phyloP scores from a whole-genome alignment of 2,329 filamentous ascomycete species.

The Cercospora sp. region DNA sequence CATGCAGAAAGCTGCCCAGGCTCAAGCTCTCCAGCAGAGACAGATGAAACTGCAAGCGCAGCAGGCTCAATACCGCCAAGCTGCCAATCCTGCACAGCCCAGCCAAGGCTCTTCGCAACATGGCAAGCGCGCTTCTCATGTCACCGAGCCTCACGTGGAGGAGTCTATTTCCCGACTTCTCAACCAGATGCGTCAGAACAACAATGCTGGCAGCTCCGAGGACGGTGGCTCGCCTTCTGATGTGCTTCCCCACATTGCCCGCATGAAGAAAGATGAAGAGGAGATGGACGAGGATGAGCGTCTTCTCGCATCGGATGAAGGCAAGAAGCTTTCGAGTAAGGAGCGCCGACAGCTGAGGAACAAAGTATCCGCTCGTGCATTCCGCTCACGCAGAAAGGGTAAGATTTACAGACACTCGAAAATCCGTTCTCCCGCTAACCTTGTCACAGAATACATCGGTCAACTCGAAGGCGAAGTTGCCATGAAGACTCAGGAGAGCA shows the following conservation, averaged over 20 bases:
- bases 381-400: conserved; percentile 98
- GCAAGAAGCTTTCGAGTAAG: conserved; percentile 98
- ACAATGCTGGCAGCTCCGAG: conserved; percentile 51
- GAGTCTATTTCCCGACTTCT: conserved; percentile 92
- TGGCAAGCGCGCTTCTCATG: conserved; percentile 48
- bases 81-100: conserved; percentile 27
- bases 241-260: conserved; percentile 66
- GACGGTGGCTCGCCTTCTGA: conserved; percentile 50
- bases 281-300: conserved; percentile 99
- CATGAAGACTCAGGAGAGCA: conserved; percentile 64
- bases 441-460: conserved; percentile 81
- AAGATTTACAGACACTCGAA: conserved; percentile 40
- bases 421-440: conserved; percentile 50
- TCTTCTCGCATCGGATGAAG: conserved; percentile 90
- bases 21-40: conserved; percentile 50
- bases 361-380: conserved; percentile 96
- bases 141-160: conserved; percentile 58
- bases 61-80: conserved; percentile 42
- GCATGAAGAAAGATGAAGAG: conserved; percentile 87
- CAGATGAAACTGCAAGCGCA: conserved; percentile 46
- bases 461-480: conserved; percentile 86
- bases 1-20: conserved; percentile 56
- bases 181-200: conserved; percentile 83
- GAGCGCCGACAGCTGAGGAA: conserved; percentile 95
- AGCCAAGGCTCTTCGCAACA: conserved; percentile 36